Base-by-base conservation (phyloP, 2,329 filamentous ascomycete species). In the Exophiala sp. region DNA sequence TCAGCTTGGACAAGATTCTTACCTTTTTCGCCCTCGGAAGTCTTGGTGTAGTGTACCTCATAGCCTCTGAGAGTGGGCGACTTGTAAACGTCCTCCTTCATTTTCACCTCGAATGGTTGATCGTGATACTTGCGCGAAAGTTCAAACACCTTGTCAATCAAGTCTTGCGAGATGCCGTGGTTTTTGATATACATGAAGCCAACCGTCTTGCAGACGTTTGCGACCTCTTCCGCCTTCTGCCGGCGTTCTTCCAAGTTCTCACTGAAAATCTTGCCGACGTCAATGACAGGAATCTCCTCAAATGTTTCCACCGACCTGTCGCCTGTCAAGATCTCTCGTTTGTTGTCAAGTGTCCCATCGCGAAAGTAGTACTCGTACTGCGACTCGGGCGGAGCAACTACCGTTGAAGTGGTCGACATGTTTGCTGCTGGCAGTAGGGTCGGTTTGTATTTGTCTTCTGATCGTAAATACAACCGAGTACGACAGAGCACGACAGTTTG, bases 111-210 rank as follows among this genome's bases (percentile, higher is more conserved):
- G 2, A 52, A 41, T 0, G 46, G 47, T 35, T 60, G 51, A 14
- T 51, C 48, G 41, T 63, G 63, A 33, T 62, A 63, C 1, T 55
- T 44, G 20, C 46, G 47, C 5, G 59, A 55, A 32, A 50, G 46
- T 20, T 55, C 40, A 47, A 63, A 53, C 2, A 59, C 29, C 11
- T 64, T 63, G 11, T 71, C 58, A 55, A 75, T 77, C 16, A 76
- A 63, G 3, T 62, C 53, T 3, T 68, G 55, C 1, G 74, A 64
- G 5, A 82, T 71, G 4, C 71, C 67, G 58, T 81, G 78, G 10
- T 75, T 75, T 5, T 70, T 69, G 50, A 82, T 73, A 59, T 80
- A 77, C 66, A 82, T 80, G 65, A 81, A 81, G 7, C 78, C 78
- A 18, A 69, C 78, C 60, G 67, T 72, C 20, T 71, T 66, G 56